Base-by-base conservation (phyloP, 2,329 filamentous ascomycete genomes). In the Scedosporium minutisporum region DNA sequence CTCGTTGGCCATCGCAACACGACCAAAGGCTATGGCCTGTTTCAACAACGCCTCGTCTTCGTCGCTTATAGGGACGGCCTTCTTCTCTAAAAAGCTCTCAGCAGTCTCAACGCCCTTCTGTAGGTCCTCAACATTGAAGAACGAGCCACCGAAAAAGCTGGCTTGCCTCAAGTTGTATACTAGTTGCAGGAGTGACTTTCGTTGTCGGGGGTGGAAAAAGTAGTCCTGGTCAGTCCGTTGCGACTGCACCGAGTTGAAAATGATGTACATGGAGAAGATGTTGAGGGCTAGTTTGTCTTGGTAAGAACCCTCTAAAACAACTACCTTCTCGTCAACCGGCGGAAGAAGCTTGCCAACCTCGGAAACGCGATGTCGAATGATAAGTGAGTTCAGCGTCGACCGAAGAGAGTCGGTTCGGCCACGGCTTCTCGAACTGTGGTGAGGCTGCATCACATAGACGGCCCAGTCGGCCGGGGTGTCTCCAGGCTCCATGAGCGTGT, bases 231-330 rank as follows among this genome's bases (percentile, higher is more conserved):
- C 93, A 0, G 83, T 86, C 10, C 93, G 81, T 70, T 97, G 90
- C 4, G 92, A 96, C 25, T 93, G 93, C 0, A 97, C 86, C 0
- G 91, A 87, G 70, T 97, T 97, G 66, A 91, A 87, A 1, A 90
- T 87, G 57, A 97, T 84, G 70, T 91, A 86, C 74, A 95, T 89
- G 0, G 90, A 84, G 70, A 97, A 97, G 1, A 96, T 75, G 67
- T 96, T 96, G 27, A 93, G 80, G 0, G 88, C 90, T 9, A 96
- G 73, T 69, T 87, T 91, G 72, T 97, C 93, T 69, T 93, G 91
- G 68, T 87, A 91, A 1, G 88, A 93, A 0, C 92, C 92, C 65
- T 95, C 85, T 1, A 97, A 78, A 62, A 88, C 81, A 0, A 95
- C 82, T 1, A 90, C 77, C 57, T 83, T 86, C 69, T 96, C 89